Evolutionary conservation across 139 green algal genomes (phyloP).

Genomic region (Chlorella sp.): DNA sequence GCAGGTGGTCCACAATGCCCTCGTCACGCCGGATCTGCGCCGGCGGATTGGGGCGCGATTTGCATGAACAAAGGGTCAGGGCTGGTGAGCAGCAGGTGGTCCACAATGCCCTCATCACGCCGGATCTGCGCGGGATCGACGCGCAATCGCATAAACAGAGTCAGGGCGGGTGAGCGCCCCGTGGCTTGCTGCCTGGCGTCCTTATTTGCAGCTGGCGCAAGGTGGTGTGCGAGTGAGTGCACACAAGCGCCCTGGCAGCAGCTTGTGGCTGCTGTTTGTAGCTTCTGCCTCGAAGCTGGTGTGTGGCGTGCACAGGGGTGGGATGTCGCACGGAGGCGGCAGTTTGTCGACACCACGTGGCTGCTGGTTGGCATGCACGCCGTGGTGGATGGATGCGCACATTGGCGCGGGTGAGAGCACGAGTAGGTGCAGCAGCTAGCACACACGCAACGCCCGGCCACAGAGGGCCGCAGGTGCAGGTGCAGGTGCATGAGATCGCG

Average conservation of each 20-base stretch:
- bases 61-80: background rate
- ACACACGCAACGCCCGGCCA: too few relatives aligned
- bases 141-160: background rate
- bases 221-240: background rate
- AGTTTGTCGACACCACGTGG: too few relatives aligned
- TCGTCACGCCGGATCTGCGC: conserved; percentile 58
- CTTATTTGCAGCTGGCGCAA: background rate
- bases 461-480: too few relatives aligned
- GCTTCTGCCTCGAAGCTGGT: background rate
- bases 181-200: too few relatives aligned
- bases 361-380: too few relatives aligned
- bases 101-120: conserved; percentile 60
- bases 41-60: too few relatives aligned
- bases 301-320: background rate
- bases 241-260: background rate
- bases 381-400: too few relatives aligned
- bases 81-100: conserved; percentile 57
- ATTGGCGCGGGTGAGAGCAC: too few relatives aligned
- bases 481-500: too few relatives aligned
- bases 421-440: too few relatives aligned
- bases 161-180: too few relatives aligned
- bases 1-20: conserved; percentile 55
- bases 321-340: too few relatives aligned
- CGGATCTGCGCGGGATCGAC: conserved; percentile 27
- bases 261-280: background rate